A percentile compares a stretch with the other conserved stretches of the same genome.
These are phyloP conservation scores for Cucumis cinereus DNA, from an alignment of 306 rosid species.

Conservation along the genomic window DNA sequence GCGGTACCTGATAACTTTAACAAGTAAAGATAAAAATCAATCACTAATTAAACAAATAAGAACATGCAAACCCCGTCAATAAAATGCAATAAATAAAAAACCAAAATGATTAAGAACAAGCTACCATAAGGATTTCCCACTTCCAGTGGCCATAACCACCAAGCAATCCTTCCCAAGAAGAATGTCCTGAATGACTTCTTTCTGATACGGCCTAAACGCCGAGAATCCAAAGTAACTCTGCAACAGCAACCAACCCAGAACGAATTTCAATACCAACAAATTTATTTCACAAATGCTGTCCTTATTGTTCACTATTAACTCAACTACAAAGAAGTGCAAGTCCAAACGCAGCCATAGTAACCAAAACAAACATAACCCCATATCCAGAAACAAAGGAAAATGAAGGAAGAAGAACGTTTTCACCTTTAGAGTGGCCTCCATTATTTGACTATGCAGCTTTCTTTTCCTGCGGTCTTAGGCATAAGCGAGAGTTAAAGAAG, in stretches of 20 bases:
- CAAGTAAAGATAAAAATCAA: not conserved
- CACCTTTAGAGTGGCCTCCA: constrained; percentile 1
- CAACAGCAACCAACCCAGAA: not conserved
- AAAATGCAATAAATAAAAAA: not conserved
- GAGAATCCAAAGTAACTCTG: constrained; percentile 65
- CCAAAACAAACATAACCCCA: not conserved
- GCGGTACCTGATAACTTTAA: constrained; percentile 78
- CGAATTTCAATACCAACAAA: not conserved
- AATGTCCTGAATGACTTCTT: constrained; percentile 49
- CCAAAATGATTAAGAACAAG: not conserved
- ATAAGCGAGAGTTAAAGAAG: not conserved
- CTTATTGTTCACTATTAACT: not conserved
- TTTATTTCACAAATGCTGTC: not conserved
- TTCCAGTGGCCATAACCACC: constrained; percentile 93
- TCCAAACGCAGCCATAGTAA: not conserved
- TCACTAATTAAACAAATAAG: not conserved
- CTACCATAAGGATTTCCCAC: constrained; percentile 85
- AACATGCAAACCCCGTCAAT: not conserved
- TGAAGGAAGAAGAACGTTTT: not conserved
- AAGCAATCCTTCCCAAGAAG: constrained; percentile 54
- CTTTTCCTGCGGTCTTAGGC: not conserved
- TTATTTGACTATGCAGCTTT: not conserved
- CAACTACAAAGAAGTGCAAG: not conserved
- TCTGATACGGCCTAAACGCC: constrained; percentile 58
- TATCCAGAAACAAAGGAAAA: not conserved